Evolutionary conservation across 345 rosid genomes (phyloP).

Genomic region (Linum usitatissimum): DNA sequence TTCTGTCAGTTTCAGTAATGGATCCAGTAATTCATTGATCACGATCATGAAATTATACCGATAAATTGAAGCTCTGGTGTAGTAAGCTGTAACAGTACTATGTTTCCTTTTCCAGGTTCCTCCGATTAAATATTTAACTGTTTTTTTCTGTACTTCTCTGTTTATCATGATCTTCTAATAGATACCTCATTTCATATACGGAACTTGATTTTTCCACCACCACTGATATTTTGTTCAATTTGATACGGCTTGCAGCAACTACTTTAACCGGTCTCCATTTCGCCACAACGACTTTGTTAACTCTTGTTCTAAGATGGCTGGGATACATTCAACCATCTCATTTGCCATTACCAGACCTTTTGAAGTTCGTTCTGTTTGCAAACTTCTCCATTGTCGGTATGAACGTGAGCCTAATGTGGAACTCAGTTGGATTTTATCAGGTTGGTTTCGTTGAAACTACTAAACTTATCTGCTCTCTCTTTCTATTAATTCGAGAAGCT

Average conservation of each 20-base stretch:
- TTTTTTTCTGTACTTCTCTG: no score
- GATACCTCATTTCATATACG: not conserved
- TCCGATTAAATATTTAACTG: not conserved
- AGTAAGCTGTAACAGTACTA: not conserved
- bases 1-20: not conserved
- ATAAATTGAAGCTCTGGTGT: no score
- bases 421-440: slow-evolving; percentile 99
- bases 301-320: slow-evolving; percentile 61
- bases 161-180: not conserved
- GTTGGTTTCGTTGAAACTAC: slow-evolving; percentile 22
- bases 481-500: slow-evolving; percentile 9
- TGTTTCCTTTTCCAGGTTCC: not conserved
- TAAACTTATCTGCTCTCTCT: not conserved
- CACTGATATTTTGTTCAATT: slow-evolving; percentile 18
- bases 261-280: slow-evolving; percentile 97
- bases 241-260: slow-evolving; percentile 57
- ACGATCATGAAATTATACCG: no score
- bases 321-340: slow-evolving; percentile 81
- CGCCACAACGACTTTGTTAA: slow-evolving; percentile 79
- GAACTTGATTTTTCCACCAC: not conserved
- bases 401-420: slow-evolving; percentile 99
- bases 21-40: no score
- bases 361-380: slow-evolving; percentile 80
- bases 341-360: slow-evolving; percentile 62
- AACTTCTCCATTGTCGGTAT: slow-evolving; percentile 98